phyloP scores from a whole-genome alignment of 495 filamentous ascomycete genomes.

The Annulohypoxylon maeteangense region DNA sequence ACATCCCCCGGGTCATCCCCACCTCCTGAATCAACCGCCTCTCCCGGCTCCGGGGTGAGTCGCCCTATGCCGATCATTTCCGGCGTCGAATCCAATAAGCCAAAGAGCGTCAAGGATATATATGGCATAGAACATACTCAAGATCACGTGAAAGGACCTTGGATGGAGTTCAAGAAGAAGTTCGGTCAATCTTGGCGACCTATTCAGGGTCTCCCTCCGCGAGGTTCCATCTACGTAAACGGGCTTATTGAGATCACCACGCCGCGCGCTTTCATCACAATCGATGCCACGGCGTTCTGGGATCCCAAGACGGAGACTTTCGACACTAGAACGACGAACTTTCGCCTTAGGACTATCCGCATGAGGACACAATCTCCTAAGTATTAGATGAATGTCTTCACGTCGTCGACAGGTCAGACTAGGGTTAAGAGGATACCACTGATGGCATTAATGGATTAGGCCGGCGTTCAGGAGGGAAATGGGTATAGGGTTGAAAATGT shows the following conservation, averaged over 20 bases:
- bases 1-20: conserved; percentile 32
- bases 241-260: conserved; percentile 75
- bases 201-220: conserved; percentile 59
- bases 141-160: conserved; percentile 49
- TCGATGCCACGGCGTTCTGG: conserved; percentile 47
- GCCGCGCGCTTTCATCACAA: conserved; percentile 52
- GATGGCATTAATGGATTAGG: conserved; percentile 4
- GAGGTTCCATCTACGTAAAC: conserved; percentile 70
- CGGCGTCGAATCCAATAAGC: conserved; percentile 22
- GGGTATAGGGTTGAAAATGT: conserved; percentile 20
- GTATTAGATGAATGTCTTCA: not conserved
- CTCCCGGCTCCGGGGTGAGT: conserved; percentile 44
- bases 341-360: conserved; percentile 20
- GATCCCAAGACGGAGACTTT: conserved; percentile 44
- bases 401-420: not conserved
- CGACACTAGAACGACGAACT: conserved; percentile 17
- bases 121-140: conserved; percentile 52
- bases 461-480: conserved; percentile 21
- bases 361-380: conserved; percentile 10
- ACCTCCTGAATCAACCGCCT: conserved; percentile 35
- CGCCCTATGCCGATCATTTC: conserved; percentile 37
- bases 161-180: conserved; percentile 64
- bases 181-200: conserved; percentile 60
- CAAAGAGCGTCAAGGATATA: conserved; percentile 42
- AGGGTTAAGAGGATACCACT: not conserved